Base-by-base conservation (phyloP, 2,329 filamentous ascomycete genomes). In the Chaetothyriales sp. region DNA sequence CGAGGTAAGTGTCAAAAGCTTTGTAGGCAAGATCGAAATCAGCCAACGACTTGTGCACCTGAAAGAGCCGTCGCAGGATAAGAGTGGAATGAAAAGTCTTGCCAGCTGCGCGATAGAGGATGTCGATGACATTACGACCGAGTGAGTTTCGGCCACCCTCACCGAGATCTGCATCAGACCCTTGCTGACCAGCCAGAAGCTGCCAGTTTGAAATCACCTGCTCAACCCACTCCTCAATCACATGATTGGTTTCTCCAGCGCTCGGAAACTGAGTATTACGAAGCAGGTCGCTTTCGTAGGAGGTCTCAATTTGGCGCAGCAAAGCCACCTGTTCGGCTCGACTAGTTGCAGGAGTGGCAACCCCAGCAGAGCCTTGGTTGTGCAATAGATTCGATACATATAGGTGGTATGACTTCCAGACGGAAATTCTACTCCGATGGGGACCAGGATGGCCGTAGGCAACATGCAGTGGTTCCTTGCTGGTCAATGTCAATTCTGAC, bases 61-160 rank as follows among this genome's bases (percentile, higher is more conserved):
- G 83, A 64, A 97, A 97, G 0, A 98, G 75, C 61, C 89, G 80
- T 53, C 90, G 78, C 28, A 98, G 72, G 56, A 97, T 86, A 8
- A 88, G 74, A 1, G 90, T 94, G 1, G 92, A 98, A 68, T 98
- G 92, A 63, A 92, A 98, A 0, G 89, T 95, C 67, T 92, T 95
- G 8, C 85, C 88, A 6, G 90, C 87, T 19, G 89, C 87, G 43
- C 85, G 84, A 67, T 97, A 98, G 5, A 98, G 75, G 25, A 89
- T 86, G 61, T 82, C 89, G 43, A 98, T 77, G 29, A 94, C 81
- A 48, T 82, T 82, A 50, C 84, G 81, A 56, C 85, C 85, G 18
- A 90, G 72, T 19, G 77, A 80, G 62, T 83, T 81, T 60, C 88
- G 85, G 7, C 89, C 89, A 5, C 86, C 88, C 61, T 83, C 80